Evolutionary conservation across 2,329 filamentous ascomycete species (phyloP).

Genomic region (Tothia fuscella): DNA sequence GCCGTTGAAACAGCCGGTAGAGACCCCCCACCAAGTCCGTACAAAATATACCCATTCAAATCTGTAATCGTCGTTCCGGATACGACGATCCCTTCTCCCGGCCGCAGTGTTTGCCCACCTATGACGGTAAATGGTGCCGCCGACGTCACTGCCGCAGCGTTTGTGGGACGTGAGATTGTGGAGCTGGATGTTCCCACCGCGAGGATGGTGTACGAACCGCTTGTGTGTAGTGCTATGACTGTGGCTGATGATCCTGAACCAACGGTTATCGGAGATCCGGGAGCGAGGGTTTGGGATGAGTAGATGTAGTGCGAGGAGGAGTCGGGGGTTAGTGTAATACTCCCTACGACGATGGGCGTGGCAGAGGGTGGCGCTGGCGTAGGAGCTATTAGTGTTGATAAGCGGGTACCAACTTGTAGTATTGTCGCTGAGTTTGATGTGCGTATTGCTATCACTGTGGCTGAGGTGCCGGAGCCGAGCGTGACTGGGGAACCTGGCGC

Average conservation of each 20-base stretch:
- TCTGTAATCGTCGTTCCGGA: background rate
- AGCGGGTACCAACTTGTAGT: too few relatives aligned
- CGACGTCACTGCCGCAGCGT: too few relatives aligned
- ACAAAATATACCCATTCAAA: background rate
- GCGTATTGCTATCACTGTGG: too few relatives aligned
- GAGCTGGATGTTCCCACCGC: background rate
- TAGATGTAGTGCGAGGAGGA: background rate
- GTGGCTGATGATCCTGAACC: background rate
- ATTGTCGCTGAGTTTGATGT: too few relatives aligned
- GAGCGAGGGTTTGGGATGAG: background rate
- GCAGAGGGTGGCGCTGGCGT: background rate
- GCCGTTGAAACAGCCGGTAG: background rate
- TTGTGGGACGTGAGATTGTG: background rate
- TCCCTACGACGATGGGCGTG: background rate
- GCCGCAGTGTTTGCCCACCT: background rate
- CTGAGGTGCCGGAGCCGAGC: background rate
- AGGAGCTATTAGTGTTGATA: too few relatives aligned
- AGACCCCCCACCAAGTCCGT: background rate
- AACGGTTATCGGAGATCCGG: background rate
- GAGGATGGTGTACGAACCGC: background rate
- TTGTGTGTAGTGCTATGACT: background rate
- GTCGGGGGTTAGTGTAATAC: background rate
- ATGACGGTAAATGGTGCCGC: background rate
- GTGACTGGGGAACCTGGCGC: background rate
- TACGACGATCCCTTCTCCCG: background rate